A percentile compares a stretch with the other conserved stretches of the same genome.
Evolutionary conservation across 2,329 filamentous ascomycete species (phyloP).

Genomic region (Calonectria hongkongensis): DNA sequence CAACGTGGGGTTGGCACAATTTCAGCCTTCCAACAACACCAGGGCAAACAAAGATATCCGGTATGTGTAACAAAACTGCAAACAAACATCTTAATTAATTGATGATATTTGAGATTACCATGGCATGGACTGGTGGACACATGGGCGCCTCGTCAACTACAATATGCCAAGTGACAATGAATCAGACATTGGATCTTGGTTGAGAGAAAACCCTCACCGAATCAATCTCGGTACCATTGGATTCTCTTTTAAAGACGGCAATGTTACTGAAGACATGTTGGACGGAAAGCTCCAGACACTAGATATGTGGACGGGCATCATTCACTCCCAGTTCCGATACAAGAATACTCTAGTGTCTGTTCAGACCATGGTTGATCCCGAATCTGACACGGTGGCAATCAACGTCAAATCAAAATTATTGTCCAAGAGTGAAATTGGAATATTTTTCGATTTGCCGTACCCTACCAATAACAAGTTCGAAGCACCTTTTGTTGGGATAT

Average conservation of each 20-base stretch:
- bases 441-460: not conserved
- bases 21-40: constrained; percentile 14
- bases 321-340: constrained; percentile 1
- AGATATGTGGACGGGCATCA: constrained; percentile 9
- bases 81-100: not conserved
- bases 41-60: constrained; percentile 7
- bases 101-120: not conserved
- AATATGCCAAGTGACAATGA: constrained; percentile 16
- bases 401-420: not conserved
- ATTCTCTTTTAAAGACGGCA: not conserved
- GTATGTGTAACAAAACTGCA: not conserved
- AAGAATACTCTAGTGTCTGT: not conserved
- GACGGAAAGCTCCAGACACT: not conserved
- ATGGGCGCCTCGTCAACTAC: constrained; percentile 11
- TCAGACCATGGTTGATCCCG: not conserved
- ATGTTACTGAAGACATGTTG: constrained; percentile 1
- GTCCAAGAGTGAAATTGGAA: not conserved
- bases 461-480: constrained; percentile 14
- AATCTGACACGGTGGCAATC: not conserved
- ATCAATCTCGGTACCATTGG: constrained; percentile 7
- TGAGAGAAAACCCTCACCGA: constrained; percentile 11
- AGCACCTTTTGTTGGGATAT: not conserved
- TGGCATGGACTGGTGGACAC: constrained; percentile 7
- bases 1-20: constrained; percentile 16
- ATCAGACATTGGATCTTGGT: constrained; percentile 5